These are phyloP conservation scores for Trichoderma sp. DNA, from an alignment of 2,329 filamentous ascomycete genomes.

Conservation along the genomic window DNA sequence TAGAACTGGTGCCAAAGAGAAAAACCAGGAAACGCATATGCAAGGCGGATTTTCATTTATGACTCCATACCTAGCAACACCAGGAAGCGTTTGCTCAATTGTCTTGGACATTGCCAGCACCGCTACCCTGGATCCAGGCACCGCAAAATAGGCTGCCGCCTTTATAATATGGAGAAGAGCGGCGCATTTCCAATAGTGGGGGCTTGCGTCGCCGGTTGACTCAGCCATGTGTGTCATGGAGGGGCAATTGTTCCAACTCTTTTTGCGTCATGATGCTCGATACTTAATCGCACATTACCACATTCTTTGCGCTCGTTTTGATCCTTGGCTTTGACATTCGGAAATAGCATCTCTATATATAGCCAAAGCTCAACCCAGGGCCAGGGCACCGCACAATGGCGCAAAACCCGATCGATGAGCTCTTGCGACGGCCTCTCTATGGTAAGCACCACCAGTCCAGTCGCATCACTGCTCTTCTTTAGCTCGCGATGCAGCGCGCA, in stretches of 20 bases:
- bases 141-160: not conserved
- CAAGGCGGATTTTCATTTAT: not conserved
- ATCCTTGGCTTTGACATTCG: not conserved
- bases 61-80: no score
- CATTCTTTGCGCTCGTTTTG: not conserved
- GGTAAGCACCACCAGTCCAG: slow-evolving; percentile 34
- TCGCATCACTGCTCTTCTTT: not conserved
- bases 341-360: not conserved
- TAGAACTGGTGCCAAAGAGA: not conserved
- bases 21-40: not conserved
- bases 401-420: slow-evolving; percentile 46
- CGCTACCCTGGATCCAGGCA: not conserved
- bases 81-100: not conserved
- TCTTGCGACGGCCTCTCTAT: slow-evolving; percentile 55
- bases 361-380: not conserved
- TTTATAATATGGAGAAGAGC: not conserved
- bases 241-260: slow-evolving; percentile 3
- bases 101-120: not conserved
- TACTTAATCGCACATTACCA: not conserved
- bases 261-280: not conserved
- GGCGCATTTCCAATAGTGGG: slow-evolving; percentile 5
- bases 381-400: slow-evolving; percentile 35
- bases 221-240: slow-evolving; percentile 22
- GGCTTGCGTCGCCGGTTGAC: slow-evolving; percentile 25
- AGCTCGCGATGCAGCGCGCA: not conserved